A percentile compares a stretch with the other conserved stretches of the same genome.
Conservation (phyloP, 768 basidiomycete species). For the Candolleomyces efflorescens region DNA sequence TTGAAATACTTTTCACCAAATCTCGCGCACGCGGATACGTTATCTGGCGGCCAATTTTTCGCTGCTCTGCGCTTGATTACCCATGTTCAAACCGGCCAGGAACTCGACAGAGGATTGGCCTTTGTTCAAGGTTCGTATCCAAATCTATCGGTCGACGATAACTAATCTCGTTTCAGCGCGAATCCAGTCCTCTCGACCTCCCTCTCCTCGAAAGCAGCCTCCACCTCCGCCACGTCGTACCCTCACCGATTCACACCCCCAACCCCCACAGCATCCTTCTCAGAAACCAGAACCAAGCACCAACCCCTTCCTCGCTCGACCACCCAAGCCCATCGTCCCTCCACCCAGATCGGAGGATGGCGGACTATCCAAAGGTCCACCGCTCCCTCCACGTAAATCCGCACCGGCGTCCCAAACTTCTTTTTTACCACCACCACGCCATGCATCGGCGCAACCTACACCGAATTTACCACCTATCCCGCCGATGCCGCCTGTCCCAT, state of each 20-base stretch:
- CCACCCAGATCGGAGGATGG: conserved; percentile 16
- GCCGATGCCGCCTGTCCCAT: neutral
- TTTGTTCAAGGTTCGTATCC: conserved; percentile 66
- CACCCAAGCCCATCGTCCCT: conserved; percentile 1
- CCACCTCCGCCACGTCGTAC: conserved; percentile 7
- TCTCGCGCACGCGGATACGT: conserved; percentile 45
- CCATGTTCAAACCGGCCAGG: conserved; percentile 57
- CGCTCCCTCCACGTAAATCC: conserved; percentile 49
- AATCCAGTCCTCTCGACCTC: neutral
- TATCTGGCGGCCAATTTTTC: conserved; percentile 73
- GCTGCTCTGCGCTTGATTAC: conserved; percentile 64
- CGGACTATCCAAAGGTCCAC: conserved; percentile 29
- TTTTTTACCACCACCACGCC: conserved; percentile 33
- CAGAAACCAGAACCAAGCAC: conserved; percentile 22
- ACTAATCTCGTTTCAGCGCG: neutral
- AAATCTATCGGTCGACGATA: conserved; percentile 1
- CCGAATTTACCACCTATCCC: conserved; percentile 7
- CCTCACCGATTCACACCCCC: conserved; percentile 12
- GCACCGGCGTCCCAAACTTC: conserved; percentile 9
- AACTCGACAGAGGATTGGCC: conserved; percentile 60
- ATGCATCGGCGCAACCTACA: conserved; percentile 20
- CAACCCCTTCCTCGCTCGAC: conserved; percentile 34
- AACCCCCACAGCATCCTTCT: conserved; percentile 24
- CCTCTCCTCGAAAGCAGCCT: neutral
- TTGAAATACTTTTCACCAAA: conserved; percentile 59